phyloP scores from a whole-genome alignment of 2,329 filamentous ascomycete genomes.

The Aspergillus eucalypticola region DNA sequence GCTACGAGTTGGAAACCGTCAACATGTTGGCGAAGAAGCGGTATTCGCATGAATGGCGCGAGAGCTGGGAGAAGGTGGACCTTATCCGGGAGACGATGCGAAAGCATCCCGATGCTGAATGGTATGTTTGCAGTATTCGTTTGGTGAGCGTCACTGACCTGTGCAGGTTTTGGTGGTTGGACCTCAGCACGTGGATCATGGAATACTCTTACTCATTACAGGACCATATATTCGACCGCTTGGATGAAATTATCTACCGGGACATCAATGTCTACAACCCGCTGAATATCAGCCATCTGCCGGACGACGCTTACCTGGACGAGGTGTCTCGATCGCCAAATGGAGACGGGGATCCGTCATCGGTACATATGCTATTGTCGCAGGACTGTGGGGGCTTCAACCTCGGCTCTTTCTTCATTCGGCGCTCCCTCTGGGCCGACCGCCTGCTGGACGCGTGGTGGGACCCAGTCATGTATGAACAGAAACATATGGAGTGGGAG shows the following conservation, averaged over 20 bases:
- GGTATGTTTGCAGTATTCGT: slow-evolving; percentile 58
- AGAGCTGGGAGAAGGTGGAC: slow-evolving; percentile 99
- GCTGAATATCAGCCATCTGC: slow-evolving; percentile 86
- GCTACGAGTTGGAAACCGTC: slow-evolving; percentile 92
- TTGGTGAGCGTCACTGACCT: slow-evolving; percentile 2
- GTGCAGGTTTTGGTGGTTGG: slow-evolving; percentile 96
- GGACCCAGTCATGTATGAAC: slow-evolving; percentile 96
- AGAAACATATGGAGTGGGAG: slow-evolving; percentile 98
- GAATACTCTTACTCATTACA: slow-evolving; percentile 89
- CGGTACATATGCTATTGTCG: slow-evolving; percentile 82
- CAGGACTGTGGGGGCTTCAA: slow-evolving; percentile 98
- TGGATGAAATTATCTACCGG: slow-evolving; percentile 76
- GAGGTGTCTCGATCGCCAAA: slow-evolving; percentile 67
- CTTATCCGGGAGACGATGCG: slow-evolving; percentile 82
- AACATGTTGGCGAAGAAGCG: slow-evolving; percentile 99
- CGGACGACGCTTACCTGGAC: slow-evolving; percentile 74
- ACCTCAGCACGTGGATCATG: slow-evolving; percentile 98
- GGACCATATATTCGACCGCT: slow-evolving; percentile 80
- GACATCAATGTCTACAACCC: slow-evolving; percentile 98
- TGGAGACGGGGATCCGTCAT: slow-evolving; percentile 75
- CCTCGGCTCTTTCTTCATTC: slow-evolving; percentile 90
- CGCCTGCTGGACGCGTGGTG: slow-evolving; percentile 94
- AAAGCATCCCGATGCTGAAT: slow-evolving; percentile 95
- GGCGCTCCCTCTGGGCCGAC: slow-evolving; percentile 84
- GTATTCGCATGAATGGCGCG: slow-evolving; percentile 97